Evolutionary conservation across 2,329 filamentous ascomycete genomes (phyloP).

Genomic region (Microcyclospora tardicrescens): DNA sequence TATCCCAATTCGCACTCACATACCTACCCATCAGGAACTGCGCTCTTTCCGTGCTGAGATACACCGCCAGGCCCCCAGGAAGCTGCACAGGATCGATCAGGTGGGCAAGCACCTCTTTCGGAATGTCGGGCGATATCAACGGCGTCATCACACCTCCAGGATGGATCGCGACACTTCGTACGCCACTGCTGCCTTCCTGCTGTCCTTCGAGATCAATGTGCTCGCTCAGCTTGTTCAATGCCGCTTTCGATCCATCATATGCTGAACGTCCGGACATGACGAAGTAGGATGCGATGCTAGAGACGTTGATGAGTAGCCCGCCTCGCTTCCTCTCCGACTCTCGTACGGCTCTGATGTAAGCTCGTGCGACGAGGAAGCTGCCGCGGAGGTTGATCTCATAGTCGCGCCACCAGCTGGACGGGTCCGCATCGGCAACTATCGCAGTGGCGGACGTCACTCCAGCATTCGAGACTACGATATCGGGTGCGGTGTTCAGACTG

Average conservation of each 20-base stretch:
- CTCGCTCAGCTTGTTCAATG: slow-evolving; percentile 31
- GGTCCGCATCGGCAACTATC: slow-evolving; percentile 4
- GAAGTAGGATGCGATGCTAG: slow-evolving; percentile 26
- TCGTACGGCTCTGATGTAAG: slow-evolving; percentile 1
- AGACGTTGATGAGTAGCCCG: slow-evolving; percentile 27
- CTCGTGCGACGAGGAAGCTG: slow-evolving; percentile 13
- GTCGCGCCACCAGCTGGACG: slow-evolving; percentile 2
- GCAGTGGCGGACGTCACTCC: too few relatives aligned
- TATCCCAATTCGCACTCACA: slow-evolving; percentile 25
- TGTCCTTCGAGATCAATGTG: slow-evolving; percentile 32
- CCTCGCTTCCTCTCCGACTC: slow-evolving; percentile 18
- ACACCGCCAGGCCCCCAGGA: slow-evolving; percentile 18
- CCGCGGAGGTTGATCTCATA: slow-evolving; percentile 39
- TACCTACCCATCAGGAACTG: slow-evolving; percentile 26
- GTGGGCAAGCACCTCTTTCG: slow-evolving; percentile 10
- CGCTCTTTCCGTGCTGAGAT: slow-evolving; percentile 18
- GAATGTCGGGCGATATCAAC: slow-evolving; percentile 20
- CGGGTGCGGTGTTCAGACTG: not conserved
- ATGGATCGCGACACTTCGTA: slow-evolving; percentile 31
- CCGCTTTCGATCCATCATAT: slow-evolving; percentile 36
- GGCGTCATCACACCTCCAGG: slow-evolving; percentile 35
- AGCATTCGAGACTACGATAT: slow-evolving; percentile 5
- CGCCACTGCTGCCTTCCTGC: slow-evolving; percentile 18
- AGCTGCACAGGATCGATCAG: slow-evolving; percentile 18
- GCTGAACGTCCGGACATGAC: slow-evolving; percentile 24